A percentile compares a stretch with the other conserved stretches of the same genome.
phyloP scores from a whole-genome alignment of 1,139 yeast genomes.

The Yamadazyma siamensis region DNA sequence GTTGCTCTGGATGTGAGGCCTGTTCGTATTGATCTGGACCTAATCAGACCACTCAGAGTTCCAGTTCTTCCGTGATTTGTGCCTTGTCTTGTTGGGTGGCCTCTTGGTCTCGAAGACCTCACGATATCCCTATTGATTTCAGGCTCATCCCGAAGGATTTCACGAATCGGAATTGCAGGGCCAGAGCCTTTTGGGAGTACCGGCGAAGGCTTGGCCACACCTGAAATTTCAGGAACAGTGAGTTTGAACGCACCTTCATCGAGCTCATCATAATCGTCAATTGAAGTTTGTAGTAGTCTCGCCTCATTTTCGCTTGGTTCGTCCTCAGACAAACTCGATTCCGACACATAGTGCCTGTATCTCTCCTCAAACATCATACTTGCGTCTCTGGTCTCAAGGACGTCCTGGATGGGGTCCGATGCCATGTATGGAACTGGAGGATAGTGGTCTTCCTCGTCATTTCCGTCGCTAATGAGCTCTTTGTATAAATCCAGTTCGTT shows the following conservation, averaged over 20 bases:
- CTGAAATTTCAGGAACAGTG: no score
- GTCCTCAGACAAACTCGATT: slow-evolving; percentile 8
- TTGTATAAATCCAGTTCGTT: slow-evolving; percentile 12
- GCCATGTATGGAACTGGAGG: slow-evolving; percentile 2
- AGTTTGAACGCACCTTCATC: no score
- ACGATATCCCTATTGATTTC: slow-evolving; percentile 13
- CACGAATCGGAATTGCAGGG: slow-evolving; percentile 1
- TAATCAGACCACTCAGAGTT: neutral
- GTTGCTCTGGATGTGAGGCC: no score
- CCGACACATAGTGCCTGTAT: slow-evolving; percentile 10
- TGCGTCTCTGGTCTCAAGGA: slow-evolving; percentile 5
- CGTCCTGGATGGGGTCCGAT: slow-evolving; percentile 1
- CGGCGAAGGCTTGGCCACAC: no score
- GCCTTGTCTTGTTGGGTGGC: neutral
- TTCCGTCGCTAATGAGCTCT: slow-evolving; percentile 8
- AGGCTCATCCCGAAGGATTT: slow-evolving; percentile 4
- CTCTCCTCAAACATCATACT: slow-evolving; percentile 10
- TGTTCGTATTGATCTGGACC: no score
- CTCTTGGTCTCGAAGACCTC: neutral
- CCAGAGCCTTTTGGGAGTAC: no score
- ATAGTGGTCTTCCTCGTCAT: slow-evolving; percentile 1
- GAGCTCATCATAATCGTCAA: no score
- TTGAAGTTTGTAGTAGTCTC: no score
- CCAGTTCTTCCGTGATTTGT: neutral
- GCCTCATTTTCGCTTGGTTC: slow-evolving; percentile 1